A percentile compares a stretch with the other conserved stretches of the same genome.
phyloP scores from a whole-genome alignment of 805 yeast genomes.

The Candida sakaeoensis region DNA sequence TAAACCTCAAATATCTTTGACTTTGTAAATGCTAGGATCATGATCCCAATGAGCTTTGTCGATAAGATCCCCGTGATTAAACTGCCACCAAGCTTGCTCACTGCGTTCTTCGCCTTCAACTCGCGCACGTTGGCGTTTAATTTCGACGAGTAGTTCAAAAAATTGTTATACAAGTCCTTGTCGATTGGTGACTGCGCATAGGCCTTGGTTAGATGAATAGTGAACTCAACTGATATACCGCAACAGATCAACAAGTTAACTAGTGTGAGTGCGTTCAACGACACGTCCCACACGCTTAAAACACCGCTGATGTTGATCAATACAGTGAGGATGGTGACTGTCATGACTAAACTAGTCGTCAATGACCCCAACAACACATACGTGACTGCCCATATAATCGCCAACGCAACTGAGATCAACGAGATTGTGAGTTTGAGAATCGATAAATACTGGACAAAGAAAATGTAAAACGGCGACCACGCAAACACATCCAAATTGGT shows the following conservation, averaged over 20 bases:
- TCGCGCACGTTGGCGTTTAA: conserved; percentile 5
- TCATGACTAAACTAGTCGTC: conserved; percentile 53
- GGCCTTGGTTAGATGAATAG: conserved; percentile 81
- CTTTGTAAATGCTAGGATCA: conserved; percentile 79
- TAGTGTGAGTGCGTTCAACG: conserved; percentile 83
- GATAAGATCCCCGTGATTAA: conserved; percentile 87
- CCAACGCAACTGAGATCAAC: conserved; percentile 50
- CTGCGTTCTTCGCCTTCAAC: conserved; percentile 51
- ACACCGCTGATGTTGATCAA: conserved; percentile 74
- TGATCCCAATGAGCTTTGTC: conserved; percentile 85
- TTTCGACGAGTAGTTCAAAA: conserved; percentile 12
- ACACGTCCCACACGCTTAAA: conserved; percentile 70
- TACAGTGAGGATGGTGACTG: conserved; percentile 58
- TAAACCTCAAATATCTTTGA: conserved; percentile 88
- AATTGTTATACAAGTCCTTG: conserved; percentile 13
- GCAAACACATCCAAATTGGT: conserved; percentile 66
- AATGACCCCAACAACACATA: conserved; percentile 63
- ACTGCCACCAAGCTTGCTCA: conserved; percentile 80
- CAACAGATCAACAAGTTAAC: conserved; percentile 90
- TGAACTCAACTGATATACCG: conserved; percentile 91
- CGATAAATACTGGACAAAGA: conserved; percentile 81
- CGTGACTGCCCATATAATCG: conserved; percentile 51
- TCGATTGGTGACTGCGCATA: conserved; percentile 45
- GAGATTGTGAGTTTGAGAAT: conserved; percentile 57
- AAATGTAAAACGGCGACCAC: conserved; percentile 89